phyloP scores from a whole-genome alignment of 805 yeast genomes.

The Soucietia sequanensis region DNA sequence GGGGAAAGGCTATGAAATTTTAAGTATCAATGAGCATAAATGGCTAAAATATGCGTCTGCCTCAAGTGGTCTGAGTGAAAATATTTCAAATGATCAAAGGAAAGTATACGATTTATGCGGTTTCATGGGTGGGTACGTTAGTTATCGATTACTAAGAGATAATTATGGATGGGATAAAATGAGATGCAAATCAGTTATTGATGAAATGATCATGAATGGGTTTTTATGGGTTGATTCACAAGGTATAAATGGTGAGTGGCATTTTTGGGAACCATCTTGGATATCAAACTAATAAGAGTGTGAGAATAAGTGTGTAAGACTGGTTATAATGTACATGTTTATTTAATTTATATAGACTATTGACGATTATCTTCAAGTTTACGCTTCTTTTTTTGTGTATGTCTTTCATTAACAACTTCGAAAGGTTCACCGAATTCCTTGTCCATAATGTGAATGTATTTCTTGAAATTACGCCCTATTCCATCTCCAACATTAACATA shows the following conservation, averaged over 20 bases:
- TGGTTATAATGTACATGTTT: not conserved
- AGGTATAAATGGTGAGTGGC: conserved; percentile 42
- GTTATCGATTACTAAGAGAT: conserved; percentile 60
- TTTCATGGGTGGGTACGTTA: conserved; percentile 69
- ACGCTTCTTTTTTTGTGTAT: conserved; percentile 41
- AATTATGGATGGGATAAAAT: conserved; percentile 73
- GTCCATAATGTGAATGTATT: conserved; percentile 55
- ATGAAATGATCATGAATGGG: conserved; percentile 80
- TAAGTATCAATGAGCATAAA: conserved; percentile 54
- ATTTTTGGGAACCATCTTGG: conserved; percentile 79
- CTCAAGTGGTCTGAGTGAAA: conserved; percentile 15
- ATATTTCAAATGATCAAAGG: conserved; percentile 58
- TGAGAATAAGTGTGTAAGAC: too few relatives aligned
- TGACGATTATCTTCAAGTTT: conserved; percentile 4
- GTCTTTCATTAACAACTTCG: conserved; percentile 68
- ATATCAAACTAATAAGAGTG: conserved; percentile 27
- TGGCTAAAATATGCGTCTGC: conserved; percentile 45
- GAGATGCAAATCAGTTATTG: conserved; percentile 61
- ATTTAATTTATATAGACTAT: not conserved
- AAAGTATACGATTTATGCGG: conserved; percentile 73
- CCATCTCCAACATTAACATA: conserved; percentile 77
- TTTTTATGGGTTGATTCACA: conserved; percentile 78
- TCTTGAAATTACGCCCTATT: conserved; percentile 53
- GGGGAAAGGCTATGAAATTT: conserved; percentile 70
- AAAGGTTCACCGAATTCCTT: conserved; percentile 62